phyloP scores from a whole-genome alignment of 2,329 filamentous ascomycete species.

The Torrubiella hemipterigena region DNA sequence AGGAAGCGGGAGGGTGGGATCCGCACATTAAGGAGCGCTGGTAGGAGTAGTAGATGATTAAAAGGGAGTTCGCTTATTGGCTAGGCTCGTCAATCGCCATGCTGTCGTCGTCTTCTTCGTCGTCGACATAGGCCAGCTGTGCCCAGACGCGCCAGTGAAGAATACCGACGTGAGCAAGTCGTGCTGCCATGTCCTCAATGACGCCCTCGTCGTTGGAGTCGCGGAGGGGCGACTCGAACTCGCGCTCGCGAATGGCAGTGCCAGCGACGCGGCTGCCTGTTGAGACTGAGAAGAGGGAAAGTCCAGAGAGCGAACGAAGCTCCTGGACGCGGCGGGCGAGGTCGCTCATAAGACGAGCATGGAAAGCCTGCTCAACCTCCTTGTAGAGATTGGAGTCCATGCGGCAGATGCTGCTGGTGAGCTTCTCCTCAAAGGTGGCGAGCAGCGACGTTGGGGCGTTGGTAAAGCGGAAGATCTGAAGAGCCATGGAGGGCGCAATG shows the following conservation, averaged over 20 bases:
- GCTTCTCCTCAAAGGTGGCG: slow-evolving; percentile 34
- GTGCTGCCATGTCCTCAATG: slow-evolving; percentile 58
- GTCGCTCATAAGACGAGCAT: slow-evolving; percentile 33
- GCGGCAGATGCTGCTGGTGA: slow-evolving; percentile 31
- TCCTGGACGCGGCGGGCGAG: slow-evolving; percentile 37
- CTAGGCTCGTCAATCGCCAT: slow-evolving; percentile 18
- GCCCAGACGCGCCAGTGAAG: slow-evolving; percentile 89
- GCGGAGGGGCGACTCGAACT: slow-evolving; percentile 21
- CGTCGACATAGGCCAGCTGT: slow-evolving; percentile 53
- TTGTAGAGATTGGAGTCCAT: slow-evolving; percentile 30
- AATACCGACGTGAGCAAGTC: slow-evolving; percentile 71
- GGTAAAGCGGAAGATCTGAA: slow-evolving; percentile 47
- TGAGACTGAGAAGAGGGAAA: slow-evolving; percentile 41
- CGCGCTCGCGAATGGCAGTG: slow-evolving; percentile 20
- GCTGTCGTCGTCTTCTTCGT: slow-evolving; percentile 25
- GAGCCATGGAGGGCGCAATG: slow-evolving; percentile 39
- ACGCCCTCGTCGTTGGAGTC: slow-evolving; percentile 39
- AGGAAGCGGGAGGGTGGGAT: too few relatives aligned
- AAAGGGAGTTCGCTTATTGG: too few relatives aligned
- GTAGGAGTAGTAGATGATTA: too few relatives aligned
- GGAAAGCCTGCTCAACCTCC: slow-evolving; percentile 37
- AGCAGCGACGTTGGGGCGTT: slow-evolving; percentile 37
- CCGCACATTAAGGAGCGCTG: too few relatives aligned
- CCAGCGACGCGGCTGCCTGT: slow-evolving; percentile 36
- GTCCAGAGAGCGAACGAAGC: slow-evolving; percentile 38